Evolutionary conservation across 2,329 filamentous ascomycete genomes (phyloP), one percentile per base, ranked within the genome.

Genomic region (Trichoderma sp.): DNA sequence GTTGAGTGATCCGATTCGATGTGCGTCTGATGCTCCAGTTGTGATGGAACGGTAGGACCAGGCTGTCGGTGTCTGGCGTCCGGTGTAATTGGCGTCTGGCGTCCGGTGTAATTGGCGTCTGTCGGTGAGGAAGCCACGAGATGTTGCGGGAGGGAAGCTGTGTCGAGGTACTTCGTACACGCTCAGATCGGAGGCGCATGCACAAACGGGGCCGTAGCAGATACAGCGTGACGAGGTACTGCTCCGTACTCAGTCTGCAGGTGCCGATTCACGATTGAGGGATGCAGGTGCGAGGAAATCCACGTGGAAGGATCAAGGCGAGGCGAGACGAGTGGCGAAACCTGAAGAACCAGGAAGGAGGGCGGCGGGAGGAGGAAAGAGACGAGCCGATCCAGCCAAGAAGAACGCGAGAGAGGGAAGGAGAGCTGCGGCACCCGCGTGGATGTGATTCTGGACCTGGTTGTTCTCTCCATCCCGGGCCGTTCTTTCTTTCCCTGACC

Each of bases 291-390:
- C 21, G 45, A 19, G 57, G 15, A 45, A 60, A 19, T 60, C 57
- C 57, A 60, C 57, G 57, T 60, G 57, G 34, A 60, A 51, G 19
- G 45, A 6, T 21, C 45, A 44, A 50, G 57, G 34, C 34, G 34
- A 39, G 34, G 34, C 34, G 12, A 39, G 34, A 12, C 34, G 34
- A 17, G 57, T 51, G 45, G 57, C 45, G 39, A 39, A 14, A 10
- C 45, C 14, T 48, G 19, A 24, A 30, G 7, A 44, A 6, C 45
- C 30, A 34, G 17, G 39, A 44, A 44, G 24, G 54, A 57, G 39
- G 12, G 57, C 45, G 34, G 57, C 3, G 50, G 57, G 19, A 41
- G 57, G 57, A 60, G 26, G 52, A 24, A 43, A 57, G 57, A 51
- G 50, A 47, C 57, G 57, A 60, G 19, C 6, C 15, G 21, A 17